These are phyloP conservation scores for Babesia caballi DNA, from an alignment of 169 alveolate genomes.

Conservation along the genomic window DNA sequence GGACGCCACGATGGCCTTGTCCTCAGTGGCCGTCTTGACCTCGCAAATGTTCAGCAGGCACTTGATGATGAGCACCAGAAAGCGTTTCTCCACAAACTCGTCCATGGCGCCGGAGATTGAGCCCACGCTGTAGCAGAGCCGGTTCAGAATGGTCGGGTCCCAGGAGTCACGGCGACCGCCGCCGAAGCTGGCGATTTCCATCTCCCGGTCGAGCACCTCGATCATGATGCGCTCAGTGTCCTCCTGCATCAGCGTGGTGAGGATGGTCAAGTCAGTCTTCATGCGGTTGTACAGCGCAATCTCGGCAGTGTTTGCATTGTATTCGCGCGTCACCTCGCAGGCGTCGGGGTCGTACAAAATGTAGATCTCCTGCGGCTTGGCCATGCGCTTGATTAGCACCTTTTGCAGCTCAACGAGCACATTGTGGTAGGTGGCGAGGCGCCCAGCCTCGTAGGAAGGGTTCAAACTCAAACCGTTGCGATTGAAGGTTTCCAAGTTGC, in stretches of 20 bases:
- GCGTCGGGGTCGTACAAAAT: slow-evolving; percentile 88
- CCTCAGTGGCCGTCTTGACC: slow-evolving; percentile 93
- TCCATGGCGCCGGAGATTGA: slow-evolving; percentile 96
- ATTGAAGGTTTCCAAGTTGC: slow-evolving; percentile 4
- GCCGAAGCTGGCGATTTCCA: slow-evolving; percentile 70
- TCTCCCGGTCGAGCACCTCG: slow-evolving; percentile 86
- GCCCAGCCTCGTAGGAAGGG: slow-evolving; percentile 18
- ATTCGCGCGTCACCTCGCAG: slow-evolving; percentile 87
- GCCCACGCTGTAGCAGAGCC: slow-evolving; percentile 95
- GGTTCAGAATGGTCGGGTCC: slow-evolving; percentile 83
- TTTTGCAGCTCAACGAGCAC: slow-evolving; percentile 78
- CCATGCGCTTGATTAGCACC: slow-evolving; percentile 89
- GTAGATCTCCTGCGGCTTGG: slow-evolving; percentile 93
- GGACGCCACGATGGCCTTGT: slow-evolving; percentile 95
- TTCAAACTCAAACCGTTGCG: slow-evolving; percentile 30
- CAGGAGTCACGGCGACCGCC: slow-evolving; percentile 68
- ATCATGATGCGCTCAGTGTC: slow-evolving; percentile 90
- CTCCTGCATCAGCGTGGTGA: slow-evolving; percentile 93
- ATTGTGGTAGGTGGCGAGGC: slow-evolving; percentile 63
- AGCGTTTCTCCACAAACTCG: slow-evolving; percentile 90
- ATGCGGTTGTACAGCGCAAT: slow-evolving; percentile 92
- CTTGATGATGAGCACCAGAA: slow-evolving; percentile 91
- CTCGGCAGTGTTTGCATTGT: slow-evolving; percentile 92
- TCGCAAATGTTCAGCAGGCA: slow-evolving; percentile 94
- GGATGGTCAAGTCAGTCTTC: slow-evolving; percentile 91